phyloP scores from a whole-genome alignment of 2,329 filamentous ascomycete genomes.

The Akanthomyces uredinophilus region DNA sequence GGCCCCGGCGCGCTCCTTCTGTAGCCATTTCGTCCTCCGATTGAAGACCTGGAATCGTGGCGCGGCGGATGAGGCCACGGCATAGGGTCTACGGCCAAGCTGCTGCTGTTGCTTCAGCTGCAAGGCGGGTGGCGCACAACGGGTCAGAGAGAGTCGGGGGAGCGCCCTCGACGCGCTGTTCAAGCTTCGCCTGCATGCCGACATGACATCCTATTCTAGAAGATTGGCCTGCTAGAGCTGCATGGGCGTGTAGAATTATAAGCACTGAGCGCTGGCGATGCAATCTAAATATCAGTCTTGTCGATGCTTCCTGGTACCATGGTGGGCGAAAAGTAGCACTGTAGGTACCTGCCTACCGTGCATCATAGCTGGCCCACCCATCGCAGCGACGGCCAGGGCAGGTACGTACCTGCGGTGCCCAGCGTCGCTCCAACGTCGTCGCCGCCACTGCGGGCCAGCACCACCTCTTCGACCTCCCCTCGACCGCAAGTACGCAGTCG shows the following conservation, averaged over 20 bases:
- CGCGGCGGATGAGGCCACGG: slow-evolving; percentile 69
- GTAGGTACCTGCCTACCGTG: too few species aligned
- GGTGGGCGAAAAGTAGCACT: neutral
- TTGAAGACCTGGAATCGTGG: slow-evolving; percentile 91
- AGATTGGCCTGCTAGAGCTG: neutral
- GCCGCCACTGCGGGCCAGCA: neutral
- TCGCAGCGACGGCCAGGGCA: too few species aligned
- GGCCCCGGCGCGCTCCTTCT: slow-evolving; percentile 79
- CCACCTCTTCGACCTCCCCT: slow-evolving; percentile 10
- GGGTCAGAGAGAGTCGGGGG: neutral
- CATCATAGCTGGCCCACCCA: neutral
- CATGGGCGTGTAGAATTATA: neutral
- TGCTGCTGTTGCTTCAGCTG: slow-evolving; percentile 46
- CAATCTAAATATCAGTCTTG: neutral
- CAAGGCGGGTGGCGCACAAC: neutral
- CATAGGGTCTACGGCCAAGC: slow-evolving; percentile 59
- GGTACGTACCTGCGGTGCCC: neutral
- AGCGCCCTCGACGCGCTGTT: slow-evolving; percentile 3
- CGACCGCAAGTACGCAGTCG: slow-evolving; percentile 3
- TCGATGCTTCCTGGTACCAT: neutral
- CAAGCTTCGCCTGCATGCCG: slow-evolving; percentile 9
- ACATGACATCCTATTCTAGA: slow-evolving; percentile 10
- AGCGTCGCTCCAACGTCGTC: neutral
- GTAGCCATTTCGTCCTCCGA: slow-evolving; percentile 76
- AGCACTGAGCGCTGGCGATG: neutral